These are phyloP conservation scores for Cytospora paraplurivora DNA, from an alignment of 2,329 filamentous ascomycete species.

Conservation along the genomic window DNA sequence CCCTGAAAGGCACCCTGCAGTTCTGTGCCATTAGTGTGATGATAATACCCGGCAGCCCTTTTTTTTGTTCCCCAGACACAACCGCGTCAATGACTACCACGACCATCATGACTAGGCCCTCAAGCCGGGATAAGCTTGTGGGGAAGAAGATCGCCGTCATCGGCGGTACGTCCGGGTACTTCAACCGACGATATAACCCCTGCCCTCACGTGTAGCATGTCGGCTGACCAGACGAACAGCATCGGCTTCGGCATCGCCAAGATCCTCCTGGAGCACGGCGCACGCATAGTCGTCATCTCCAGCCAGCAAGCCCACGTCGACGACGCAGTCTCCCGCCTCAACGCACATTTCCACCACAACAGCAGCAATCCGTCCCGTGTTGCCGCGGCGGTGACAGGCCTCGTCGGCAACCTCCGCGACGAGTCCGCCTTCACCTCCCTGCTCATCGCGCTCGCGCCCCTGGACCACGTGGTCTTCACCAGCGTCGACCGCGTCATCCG, in stretches of 20 bases:
- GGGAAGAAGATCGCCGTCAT: slow-evolving; percentile 41
- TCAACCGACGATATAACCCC: neutral
- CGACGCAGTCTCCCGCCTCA: slow-evolving; percentile 37
- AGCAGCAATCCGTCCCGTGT: neutral
- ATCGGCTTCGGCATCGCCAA: slow-evolving; percentile 44
- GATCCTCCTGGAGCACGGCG: slow-evolving; percentile 41
- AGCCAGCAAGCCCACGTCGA: slow-evolving; percentile 38
- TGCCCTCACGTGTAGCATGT: neutral
- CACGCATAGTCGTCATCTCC: slow-evolving; percentile 40
- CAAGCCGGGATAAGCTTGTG: slow-evolving; percentile 37
- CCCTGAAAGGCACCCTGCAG: too few species aligned
- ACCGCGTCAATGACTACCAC: neutral
- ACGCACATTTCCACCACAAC: slow-evolving; percentile 1
- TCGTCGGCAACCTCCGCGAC: slow-evolving; percentile 40
- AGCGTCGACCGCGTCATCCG: slow-evolving; percentile 44
- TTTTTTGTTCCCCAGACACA: neutral
- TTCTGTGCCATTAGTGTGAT: neutral
- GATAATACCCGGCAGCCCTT: slow-evolving; percentile 1
- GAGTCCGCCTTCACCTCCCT: slow-evolving; percentile 38
- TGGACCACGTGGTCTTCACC: slow-evolving; percentile 44
- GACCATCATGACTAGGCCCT: slow-evolving; percentile 9
- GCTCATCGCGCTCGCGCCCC: slow-evolving; percentile 37
- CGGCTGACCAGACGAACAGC: slow-evolving; percentile 28
- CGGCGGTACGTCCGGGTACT: slow-evolving; percentile 42
- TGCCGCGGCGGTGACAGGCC: slow-evolving; percentile 33